Base-by-base conservation (phyloP, 352 stramenopile species). In the Elongisporangium undulatum region DNA sequence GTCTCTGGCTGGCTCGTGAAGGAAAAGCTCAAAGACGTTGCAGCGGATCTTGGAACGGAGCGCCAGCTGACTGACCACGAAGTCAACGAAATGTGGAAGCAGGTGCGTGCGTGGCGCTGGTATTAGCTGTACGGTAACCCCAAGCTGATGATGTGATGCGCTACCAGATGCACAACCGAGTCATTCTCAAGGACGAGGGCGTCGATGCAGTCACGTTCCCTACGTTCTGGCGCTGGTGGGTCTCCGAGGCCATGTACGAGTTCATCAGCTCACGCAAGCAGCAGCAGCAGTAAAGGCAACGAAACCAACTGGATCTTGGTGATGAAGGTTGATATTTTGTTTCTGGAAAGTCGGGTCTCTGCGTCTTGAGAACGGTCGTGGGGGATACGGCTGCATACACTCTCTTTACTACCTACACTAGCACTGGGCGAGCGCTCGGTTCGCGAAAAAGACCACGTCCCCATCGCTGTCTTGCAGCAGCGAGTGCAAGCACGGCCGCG, bases 361-460 rank as follows among this genome's bases (percentile, higher is more conserved):
- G 34, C 34, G 7, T 45, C 13, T 45, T 45, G 34, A 17, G 10
- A 45, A 45, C 10, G 29, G 10, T 39, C 29, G 29, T 39, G 10
- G n/a, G n/a, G n/a, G n/a, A n/a, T n/a, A n/a, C n/a, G n/a, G 29
- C 7, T 13, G 1, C 34, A 45, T 17, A 45, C 34, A 17, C 34
- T 45, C 34, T 45, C 34, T 45, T 45, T 45, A 45, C 4, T 45
- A 45, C 34, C 34, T 45, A 45, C 34, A 62, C 74, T 88, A 89
- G 67, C 79, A 80, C 69, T 73, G 77, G 38, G 68, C 58, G 39
- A 94, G 78, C 50, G 86, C 86, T 62, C 83, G 82, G 58, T 76
- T 85, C 19, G 95, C 89, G 80, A 97, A 99, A 69, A 92, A 98
- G 64, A 95, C 83, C 59, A 99, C 95, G 73, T 99, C 95, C 53